Percentiles rank a stretch among this genome's conserved stretches.
Conservation (phyloP, 2,329 filamentous ascomycete genomes). For the Zelopaecilomyces penicillatus region DNA sequence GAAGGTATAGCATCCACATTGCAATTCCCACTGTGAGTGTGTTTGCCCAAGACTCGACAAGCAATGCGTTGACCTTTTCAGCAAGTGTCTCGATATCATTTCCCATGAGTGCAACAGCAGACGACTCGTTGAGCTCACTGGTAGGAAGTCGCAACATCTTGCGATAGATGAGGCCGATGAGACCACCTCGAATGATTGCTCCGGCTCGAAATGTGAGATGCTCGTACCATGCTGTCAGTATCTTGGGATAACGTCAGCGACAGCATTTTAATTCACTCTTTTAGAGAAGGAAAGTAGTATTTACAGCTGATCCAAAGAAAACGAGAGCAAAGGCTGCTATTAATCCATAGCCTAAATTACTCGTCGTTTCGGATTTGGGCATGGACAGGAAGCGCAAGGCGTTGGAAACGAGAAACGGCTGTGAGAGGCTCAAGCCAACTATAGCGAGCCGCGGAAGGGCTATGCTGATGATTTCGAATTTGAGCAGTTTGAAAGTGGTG, state of each 20-base stretch:
- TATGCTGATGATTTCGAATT: conserved; percentile 23
- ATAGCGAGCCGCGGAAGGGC: conserved; percentile 18
- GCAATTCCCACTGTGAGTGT: conserved; percentile 21
- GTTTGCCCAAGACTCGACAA: conserved; percentile 25
- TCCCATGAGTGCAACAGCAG: conserved; percentile 22
- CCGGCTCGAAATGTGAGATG: conserved; percentile 22
- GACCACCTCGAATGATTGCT: conserved; percentile 21
- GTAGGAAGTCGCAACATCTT: conserved; percentile 21
- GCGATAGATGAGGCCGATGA: conserved; percentile 22
- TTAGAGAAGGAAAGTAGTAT: conserved; percentile 1
- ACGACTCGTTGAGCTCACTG: conserved; percentile 18
- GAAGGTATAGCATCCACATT: conserved; percentile 21
- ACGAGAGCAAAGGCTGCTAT: conserved; percentile 24
- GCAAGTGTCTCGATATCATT: conserved; percentile 24
- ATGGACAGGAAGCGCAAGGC: conserved; percentile 19
- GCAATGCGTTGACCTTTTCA: conserved; percentile 17
- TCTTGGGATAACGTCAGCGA: conserved; percentile 4
- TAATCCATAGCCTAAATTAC: conserved; percentile 22
- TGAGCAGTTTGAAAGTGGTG: conserved; percentile 17
- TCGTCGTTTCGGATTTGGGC: conserved; percentile 15
- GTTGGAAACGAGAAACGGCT: conserved; percentile 22
- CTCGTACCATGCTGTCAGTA: conserved; percentile 25
- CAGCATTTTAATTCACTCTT: background rate
- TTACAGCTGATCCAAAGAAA: conserved; percentile 23
- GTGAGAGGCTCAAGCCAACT: conserved; percentile 22